Evolutionary conservation across 176 grass and related monocot genomes (phyloP), one percentile per base, ranked within the genome.

Genomic region (Oryza glaberrima): DNA sequence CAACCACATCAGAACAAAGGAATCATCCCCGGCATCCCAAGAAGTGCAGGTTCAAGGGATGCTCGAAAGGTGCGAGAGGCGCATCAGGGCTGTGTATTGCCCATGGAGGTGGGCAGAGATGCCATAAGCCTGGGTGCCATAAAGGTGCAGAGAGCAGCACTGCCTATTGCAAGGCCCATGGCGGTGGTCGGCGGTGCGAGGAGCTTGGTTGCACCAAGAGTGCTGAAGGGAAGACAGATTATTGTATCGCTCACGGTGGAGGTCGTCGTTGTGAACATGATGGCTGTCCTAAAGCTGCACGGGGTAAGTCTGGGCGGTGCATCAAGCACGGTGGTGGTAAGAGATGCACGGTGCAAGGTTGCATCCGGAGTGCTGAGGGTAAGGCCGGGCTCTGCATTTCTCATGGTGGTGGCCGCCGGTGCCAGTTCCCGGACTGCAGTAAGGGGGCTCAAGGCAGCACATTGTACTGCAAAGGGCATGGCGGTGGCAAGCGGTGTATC

Each of bases 301-400:
- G 91, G 12, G 91, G 91, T 43, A 92, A 84, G 63, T 92, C 87
- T 51, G 87, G 91, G 19, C 56, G 82, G 32, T 92, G 91, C 81
- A 92, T 92, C 88, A 90, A 84, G 84, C 91, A 92, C 4, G 91
- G 91, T 65, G 91, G 91, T 46, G 91, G 91, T n/a, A 92, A 92
- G 72, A 87, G 91, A 75, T 92, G 91, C 49, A 43, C 40, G 5
- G 63, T 81, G 65, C 69, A 90, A 81, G 91, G 91, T 26, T 92
- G 91, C 72, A 90, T 80, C 49, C 81, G 84, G 66, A 92, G 91
- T 13, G 91, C 91, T 1, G 91, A 92, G 72, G 91, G 91, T 3
- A 89, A 90, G 77, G 91, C 91, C 52, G 91, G 91, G 16, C 66
- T 90, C 14, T 92, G 91, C 72, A 92, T 92, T 84, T 92, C 91